Percentiles rank a stretch among this genome's conserved stretches.
Evolutionary conservation across 2,329 filamentous ascomycete genomes (phyloP).

Genomic region (Alternaria sp.): DNA sequence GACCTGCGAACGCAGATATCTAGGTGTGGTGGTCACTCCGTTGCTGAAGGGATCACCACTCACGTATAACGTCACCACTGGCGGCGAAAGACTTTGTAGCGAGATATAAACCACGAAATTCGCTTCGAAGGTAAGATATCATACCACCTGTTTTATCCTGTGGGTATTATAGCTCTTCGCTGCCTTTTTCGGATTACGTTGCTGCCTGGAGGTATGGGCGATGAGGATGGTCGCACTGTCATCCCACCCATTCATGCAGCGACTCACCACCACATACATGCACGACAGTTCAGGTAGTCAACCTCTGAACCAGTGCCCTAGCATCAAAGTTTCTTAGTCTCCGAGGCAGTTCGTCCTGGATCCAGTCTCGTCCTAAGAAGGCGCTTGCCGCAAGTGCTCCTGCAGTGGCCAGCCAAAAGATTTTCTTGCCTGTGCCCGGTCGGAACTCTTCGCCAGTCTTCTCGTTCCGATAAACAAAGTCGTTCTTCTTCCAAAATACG

Average conservation of each 20-base stretch:
- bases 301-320: constrained; percentile 5
- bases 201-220: background rate
- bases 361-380: constrained; percentile 25
- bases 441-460: constrained; percentile 28
- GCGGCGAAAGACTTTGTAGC: background rate
- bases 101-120: background rate
- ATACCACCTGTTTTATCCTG: background rate
- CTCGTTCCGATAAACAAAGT: constrained; percentile 49
- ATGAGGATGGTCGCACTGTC: background rate
- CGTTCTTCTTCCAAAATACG: constrained; percentile 53
- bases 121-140: background rate
- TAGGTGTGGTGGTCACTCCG: background rate
- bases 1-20: background rate
- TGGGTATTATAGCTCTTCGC: background rate
- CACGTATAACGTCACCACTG: background rate
- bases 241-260: background rate
- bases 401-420: constrained; percentile 15
- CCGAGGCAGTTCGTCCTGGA: constrained; percentile 22
- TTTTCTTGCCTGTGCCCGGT: constrained; percentile 19
- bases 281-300: constrained; percentile 1
- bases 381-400: constrained; percentile 20
- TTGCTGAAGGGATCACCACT: background rate
- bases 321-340: constrained; percentile 19
- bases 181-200: background rate
- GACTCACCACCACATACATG: background rate